Evolutionary conservation across 345 rosid genomes (phyloP).

Genomic region (Pugionium dolabratum): DNA sequence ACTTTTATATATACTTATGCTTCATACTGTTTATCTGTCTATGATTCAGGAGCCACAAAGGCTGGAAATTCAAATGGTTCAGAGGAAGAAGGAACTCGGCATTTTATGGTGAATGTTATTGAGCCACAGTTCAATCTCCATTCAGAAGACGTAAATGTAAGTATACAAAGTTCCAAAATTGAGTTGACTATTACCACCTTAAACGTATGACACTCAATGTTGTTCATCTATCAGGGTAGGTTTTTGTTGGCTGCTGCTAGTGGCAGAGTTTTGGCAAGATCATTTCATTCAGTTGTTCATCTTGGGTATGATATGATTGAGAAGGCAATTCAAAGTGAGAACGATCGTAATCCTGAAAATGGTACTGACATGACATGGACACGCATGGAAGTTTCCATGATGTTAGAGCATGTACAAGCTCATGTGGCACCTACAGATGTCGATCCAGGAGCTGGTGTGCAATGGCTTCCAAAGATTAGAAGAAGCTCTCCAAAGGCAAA

Average conservation of each 20-base stretch:
- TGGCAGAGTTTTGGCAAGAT: slow-evolving; percentile 90
- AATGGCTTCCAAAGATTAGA: slow-evolving; percentile 91
- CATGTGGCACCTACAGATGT: slow-evolving; percentile 99
- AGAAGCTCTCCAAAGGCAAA: slow-evolving; percentile 85
- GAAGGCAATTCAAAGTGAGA: slow-evolving; percentile 64
- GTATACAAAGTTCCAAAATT: slow-evolving; percentile 37
- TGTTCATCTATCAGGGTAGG: slow-evolving; percentile 71
- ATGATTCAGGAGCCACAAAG: slow-evolving; percentile 47
- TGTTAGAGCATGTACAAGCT: slow-evolving; percentile 98
- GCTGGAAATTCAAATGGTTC: slow-evolving; percentile 52
- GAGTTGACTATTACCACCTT: neutral
- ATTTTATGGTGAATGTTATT: slow-evolving; percentile 92
- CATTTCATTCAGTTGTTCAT: slow-evolving; percentile 84
- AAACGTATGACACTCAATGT: neutral
- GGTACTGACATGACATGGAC: slow-evolving; percentile 93
- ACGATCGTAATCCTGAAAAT: slow-evolving; percentile 61
- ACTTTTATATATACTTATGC: neutral
- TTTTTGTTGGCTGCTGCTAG: slow-evolving; percentile 95
- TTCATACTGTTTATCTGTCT: slow-evolving; percentile 20
- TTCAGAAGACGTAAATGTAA: slow-evolving; percentile 94
- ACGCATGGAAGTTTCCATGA: slow-evolving; percentile 86
- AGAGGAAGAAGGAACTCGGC: slow-evolving; percentile 80
- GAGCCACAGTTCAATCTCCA: slow-evolving; percentile 99
- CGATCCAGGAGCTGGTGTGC: slow-evolving; percentile 97
- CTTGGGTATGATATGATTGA: slow-evolving; percentile 81